Base-by-base conservation (phyloP, 73 alveolate species). In the Loxodes magnus region DNA sequence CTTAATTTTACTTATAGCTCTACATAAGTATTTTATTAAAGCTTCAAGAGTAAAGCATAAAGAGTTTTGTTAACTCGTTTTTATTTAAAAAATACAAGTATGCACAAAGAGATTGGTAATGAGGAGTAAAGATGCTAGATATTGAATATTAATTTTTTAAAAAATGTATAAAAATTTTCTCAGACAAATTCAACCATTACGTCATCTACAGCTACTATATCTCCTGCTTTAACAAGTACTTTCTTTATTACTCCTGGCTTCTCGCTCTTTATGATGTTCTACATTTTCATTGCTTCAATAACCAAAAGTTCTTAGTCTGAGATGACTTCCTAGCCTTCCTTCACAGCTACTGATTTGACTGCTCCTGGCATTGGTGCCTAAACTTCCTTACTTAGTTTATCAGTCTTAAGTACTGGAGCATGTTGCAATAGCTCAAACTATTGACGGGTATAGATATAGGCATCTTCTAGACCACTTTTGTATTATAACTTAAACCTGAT, bases 321-420 rank as follows among this genome's bases (percentile, higher is more conserved):
- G n/a, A 25, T 41, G 7, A 84, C 91, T 33, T 74, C 56, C 25
- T 79, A 67, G 4, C 93, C 93, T 14, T 58, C 53, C 30, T 62
- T 59, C 16, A 68, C 81, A 54, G 74, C 64, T 15, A 70, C 69
- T 51, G 84, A 78, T 27, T 78, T 72, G 5, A 84, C 78, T 17
- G 88, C 52, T 9, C 96, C 90, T 4, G 96, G 92, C 89, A 84
- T 80, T 5, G 96, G 96, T 19, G 87, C 65, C 24, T 48, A 41
- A 28, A 78, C 54, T 6, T 35, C 70, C 4, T 64, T 74, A 10
- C 67, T 21, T 12, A 42, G 51, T 2, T 38, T 39, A 27, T 50
- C 79, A 16, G 36, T 77, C 12, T 20, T 58, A 15, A 17, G 53
- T 6, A 6, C n/a, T n/a, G n/a, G n/a, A n/a, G n/a, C n/a, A n/a